phyloP scores from a whole-genome alignment of 257 asterid species.

The Solanum arcanum region DNA sequence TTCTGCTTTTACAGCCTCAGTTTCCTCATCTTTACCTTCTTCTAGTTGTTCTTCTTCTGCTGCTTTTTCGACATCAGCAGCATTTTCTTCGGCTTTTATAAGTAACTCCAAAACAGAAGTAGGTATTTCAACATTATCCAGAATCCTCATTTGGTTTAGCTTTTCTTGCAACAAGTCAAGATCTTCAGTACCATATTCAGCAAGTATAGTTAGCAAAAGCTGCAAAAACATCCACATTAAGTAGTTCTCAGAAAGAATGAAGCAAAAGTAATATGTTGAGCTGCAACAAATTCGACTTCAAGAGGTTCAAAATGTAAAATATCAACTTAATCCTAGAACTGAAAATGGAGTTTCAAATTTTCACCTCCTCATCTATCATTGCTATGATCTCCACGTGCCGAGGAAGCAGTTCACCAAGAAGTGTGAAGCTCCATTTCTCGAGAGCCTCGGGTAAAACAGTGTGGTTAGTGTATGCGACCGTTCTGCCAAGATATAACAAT shows the following conservation, averaged over 20 bases:
- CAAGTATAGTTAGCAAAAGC: conserved; percentile 53
- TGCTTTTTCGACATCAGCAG: conserved; percentile 8
- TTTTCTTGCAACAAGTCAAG: conserved; percentile 46
- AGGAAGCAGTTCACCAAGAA: conserved; percentile 71
- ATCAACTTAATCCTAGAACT: not conserved
- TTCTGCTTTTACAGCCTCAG: not conserved
- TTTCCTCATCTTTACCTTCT: conserved; percentile 11
- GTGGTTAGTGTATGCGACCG: conserved; percentile 87
- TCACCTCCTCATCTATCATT: conserved; percentile 72
- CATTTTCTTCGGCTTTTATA: not conserved
- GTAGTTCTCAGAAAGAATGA: not conserved
- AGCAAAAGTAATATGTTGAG: not conserved
- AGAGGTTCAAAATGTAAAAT: conserved; percentile 15
- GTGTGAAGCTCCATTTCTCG: conserved; percentile 81
- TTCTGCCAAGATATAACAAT: conserved; percentile 28
- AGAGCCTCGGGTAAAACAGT: conserved; percentile 87
- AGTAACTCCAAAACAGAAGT: conserved; percentile 28
- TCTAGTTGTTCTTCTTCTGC: conserved; percentile 7
- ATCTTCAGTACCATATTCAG: conserved; percentile 47
- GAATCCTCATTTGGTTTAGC: conserved; percentile 55
- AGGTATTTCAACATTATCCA: conserved; percentile 68
- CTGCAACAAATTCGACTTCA: not conserved
- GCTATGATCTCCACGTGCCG: conserved; percentile 79
- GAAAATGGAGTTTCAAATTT: conserved; percentile 8
- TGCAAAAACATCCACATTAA: not conserved